These are phyloP conservation scores for Cutaneotrichosporon mucoides DNA, from an alignment of 1,284 basidiomycete species.

Conservation along the genomic window DNA sequence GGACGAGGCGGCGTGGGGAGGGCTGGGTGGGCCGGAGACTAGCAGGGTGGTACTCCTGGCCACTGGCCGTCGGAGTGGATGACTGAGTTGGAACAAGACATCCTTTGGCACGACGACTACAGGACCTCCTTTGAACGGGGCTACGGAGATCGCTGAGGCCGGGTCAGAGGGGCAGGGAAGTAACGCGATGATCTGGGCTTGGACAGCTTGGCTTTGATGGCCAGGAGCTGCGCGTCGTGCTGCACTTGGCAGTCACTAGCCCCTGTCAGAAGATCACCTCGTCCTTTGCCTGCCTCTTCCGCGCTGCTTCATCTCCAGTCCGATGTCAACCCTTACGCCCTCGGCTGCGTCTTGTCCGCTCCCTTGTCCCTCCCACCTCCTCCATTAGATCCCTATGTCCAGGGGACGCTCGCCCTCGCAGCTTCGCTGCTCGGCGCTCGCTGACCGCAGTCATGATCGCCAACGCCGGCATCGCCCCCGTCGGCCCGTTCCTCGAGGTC, in stretches of 20 bases:
- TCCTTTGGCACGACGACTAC: no score
- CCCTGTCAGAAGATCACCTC: no score
- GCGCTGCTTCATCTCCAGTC: no score
- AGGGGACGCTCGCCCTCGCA: neutral
- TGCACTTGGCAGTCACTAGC: neutral
- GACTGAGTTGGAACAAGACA: no score
- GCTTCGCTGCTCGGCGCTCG: neutral
- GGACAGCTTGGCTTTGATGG: no score
- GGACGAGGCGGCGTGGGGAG: neutral
- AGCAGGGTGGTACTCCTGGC: no score
- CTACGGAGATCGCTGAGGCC: neutral
- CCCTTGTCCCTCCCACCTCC: neutral
- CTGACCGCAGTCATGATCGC: conserved; percentile 44
- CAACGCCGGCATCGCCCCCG: conserved; percentile 50
- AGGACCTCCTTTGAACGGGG: no score
- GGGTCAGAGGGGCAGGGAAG: no score
- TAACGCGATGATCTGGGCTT: neutral
- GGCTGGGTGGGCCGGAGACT: neutral
- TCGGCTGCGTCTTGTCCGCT: no score
- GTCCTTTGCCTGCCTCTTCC: no score
- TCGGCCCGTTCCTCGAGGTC: conserved; percentile 44
- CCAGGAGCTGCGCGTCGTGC: neutral
- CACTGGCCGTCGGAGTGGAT: no score
- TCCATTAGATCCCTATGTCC: neutral
- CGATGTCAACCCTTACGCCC: no score